phyloP scores from a whole-genome alignment of 371 early-diverging fungal genomes.

The Mortierella polycephala region DNA sequence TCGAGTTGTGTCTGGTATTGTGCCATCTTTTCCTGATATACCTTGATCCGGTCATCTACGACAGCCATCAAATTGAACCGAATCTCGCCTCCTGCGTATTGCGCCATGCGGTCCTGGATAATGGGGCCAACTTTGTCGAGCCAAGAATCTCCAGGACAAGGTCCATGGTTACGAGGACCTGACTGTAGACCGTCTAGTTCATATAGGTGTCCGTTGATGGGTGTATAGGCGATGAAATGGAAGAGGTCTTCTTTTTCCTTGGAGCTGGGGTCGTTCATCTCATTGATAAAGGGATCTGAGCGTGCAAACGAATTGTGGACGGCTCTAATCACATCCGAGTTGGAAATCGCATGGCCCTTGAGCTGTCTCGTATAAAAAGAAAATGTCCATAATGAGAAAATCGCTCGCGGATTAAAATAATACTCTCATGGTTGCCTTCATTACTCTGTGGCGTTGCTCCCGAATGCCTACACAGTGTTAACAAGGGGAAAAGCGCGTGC shows the following conservation, averaged over 20 bases:
- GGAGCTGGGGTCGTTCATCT: conserved; percentile 64
- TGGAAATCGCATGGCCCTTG: conserved; percentile 86
- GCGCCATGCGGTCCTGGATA: conserved; percentile 78
- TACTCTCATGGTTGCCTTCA: too few relatives aligned
- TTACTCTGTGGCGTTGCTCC: too few relatives aligned
- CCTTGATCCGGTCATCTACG: conserved; percentile 71
- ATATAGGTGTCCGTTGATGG: conserved; percentile 80
- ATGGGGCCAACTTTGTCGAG: conserved; percentile 72
- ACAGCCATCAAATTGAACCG: conserved; percentile 92
- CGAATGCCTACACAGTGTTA: too few relatives aligned
- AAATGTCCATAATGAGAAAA: background rate
- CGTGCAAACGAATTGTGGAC: conserved; percentile 91
- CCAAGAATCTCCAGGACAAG: conserved; percentile 78
- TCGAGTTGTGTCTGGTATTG: conserved; percentile 57
- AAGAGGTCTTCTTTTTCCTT: conserved; percentile 83
- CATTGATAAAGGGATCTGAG: conserved; percentile 79
- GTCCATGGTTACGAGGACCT: conserved; percentile 76
- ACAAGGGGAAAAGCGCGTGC: background rate
- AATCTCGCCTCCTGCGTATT: conserved; percentile 70
- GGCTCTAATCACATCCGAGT: conserved; percentile 80
- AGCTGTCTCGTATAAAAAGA: conserved; percentile 56
- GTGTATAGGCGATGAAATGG: conserved; percentile 91
- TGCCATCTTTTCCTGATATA: conserved; percentile 63
- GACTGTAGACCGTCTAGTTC: conserved; percentile 89
- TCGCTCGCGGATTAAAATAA: too few relatives aligned